These are phyloP conservation scores for Coffea humblotiana DNA, from an alignment of 305 asterid species.

Conservation along the genomic window DNA sequence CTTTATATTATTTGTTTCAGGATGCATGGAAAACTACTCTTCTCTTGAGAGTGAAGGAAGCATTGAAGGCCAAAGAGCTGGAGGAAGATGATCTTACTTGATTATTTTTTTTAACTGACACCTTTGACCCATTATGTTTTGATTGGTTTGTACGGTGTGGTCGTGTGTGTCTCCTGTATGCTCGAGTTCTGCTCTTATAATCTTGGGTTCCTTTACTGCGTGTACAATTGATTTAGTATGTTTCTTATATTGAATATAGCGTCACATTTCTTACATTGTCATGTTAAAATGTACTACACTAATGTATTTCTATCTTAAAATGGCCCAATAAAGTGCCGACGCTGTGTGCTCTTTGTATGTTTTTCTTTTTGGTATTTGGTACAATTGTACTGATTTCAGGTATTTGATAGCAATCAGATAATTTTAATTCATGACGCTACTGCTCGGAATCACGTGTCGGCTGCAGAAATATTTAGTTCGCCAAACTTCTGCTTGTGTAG, in stretches of 20 bases:
- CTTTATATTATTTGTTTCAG: constrained; percentile 30
- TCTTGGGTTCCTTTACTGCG: background rate
- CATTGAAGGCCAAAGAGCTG: constrained; percentile 81
- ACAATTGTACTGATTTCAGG: background rate
- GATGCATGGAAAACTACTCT: constrained; percentile 95
- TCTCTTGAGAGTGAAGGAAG: constrained; percentile 88
- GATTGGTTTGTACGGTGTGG: constrained; percentile 16
- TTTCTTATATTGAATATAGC: constrained; percentile 1
- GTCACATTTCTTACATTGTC: background rate
- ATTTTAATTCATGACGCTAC: too few relatives aligned
- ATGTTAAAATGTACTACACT: background rate
- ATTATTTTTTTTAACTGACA: constrained; percentile 15
- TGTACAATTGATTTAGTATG: constrained; percentile 12
- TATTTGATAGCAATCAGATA: background rate
- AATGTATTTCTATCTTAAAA: background rate
- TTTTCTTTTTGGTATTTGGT: background rate
- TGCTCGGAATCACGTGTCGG: too few relatives aligned
- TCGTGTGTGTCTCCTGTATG: background rate
- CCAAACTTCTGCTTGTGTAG: too few relatives aligned
- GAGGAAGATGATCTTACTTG: constrained; percentile 92
- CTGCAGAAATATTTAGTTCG: background rate
- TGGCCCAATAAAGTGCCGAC: background rate
- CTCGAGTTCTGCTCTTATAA: background rate
- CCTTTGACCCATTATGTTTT: background rate
- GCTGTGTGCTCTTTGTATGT: background rate